Base-by-base conservation (phyloP, 345 rosid species). In the Reutealis trisperma region DNA sequence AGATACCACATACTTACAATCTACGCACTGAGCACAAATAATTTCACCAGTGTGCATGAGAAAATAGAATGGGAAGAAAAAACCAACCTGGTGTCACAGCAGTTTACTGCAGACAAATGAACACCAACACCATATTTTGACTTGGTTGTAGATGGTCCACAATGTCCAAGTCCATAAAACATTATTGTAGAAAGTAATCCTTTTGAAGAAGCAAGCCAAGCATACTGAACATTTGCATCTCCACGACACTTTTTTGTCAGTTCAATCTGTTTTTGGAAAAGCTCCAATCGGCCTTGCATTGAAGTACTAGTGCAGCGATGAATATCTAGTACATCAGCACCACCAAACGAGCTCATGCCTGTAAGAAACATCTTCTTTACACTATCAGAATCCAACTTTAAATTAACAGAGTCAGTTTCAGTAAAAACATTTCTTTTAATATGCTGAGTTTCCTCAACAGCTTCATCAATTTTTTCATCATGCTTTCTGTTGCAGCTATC, bases 141-240 rank as follows among this genome's bases (percentile, higher is more conserved):
- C 82, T 85, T 92, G 55, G 84, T 81, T 47, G 77, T 72, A 75
- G 87, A 88, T 25, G 88, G 74, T 66, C 85, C 91, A 84, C 88
- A 89, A 71, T 86, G 86, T 68, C 96, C 92, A 76, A 94, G 88
- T 44, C 98, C 98, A 62, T 85, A 90, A 62, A 4, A 74, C 86
- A 71, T 77, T 5, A 96, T 51, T 0, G 83, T 78, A 52, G 87
- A 72, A 42, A 92, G 57, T 32, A 84, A 81, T 73, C 63, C 85
- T 79, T 86, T 89, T 45, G 94, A 83, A 59, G 88, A 72, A 85
- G 92, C 88, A 85, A 96, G 99, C 99, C 99, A 96, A 25, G 96
- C 99, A 75, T 87, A 88, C 67, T 80, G 80, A 75, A 96, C 85
- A 78, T 92, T 94, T 49, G 98, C 92, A 80, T 88, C 86, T 47